phyloP scores from a whole-genome alignment of 2,329 filamentous ascomycete species.

The Polychaeton citri region DNA sequence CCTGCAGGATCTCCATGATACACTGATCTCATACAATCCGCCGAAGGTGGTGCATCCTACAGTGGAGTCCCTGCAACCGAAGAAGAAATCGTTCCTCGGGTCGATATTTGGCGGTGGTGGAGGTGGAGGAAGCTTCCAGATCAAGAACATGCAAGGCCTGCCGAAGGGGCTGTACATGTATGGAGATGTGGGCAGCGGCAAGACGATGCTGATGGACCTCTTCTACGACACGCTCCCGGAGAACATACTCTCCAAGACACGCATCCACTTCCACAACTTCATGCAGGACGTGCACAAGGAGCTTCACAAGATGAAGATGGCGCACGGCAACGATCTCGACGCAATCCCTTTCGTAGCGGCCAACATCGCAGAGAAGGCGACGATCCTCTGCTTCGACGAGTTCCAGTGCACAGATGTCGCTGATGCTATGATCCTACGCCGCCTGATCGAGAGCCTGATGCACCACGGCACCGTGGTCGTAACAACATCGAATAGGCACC shows the following conservation, averaged over 20 bases:
- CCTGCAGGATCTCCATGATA: slow-evolving; percentile 78
- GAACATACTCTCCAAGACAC: slow-evolving; percentile 67
- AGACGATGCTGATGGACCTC: slow-evolving; percentile 99
- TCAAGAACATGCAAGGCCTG: slow-evolving; percentile 25
- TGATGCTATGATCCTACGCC: slow-evolving; percentile 90
- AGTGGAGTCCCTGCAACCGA: slow-evolving; percentile 51
- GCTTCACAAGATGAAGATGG: slow-evolving; percentile 79
- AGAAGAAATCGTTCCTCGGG: slow-evolving; percentile 40
- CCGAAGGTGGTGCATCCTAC: slow-evolving; percentile 64
- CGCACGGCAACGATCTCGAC: slow-evolving; percentile 79
- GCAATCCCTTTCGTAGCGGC: slow-evolving; percentile 84
- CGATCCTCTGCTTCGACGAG: slow-evolving; percentile 93
- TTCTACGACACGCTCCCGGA: slow-evolving; percentile 85
- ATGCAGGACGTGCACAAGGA: slow-evolving; percentile 96
- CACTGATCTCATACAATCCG: slow-evolving; percentile 59
- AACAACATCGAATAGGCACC: slow-evolving; percentile 93
- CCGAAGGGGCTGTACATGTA: slow-evolving; percentile 89
- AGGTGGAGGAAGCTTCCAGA: background rate
- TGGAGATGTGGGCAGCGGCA: slow-evolving; percentile 91
- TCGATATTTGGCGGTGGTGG: slow-evolving; percentile 44
- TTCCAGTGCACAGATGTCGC: slow-evolving; percentile 98
- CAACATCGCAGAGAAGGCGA: slow-evolving; percentile 74
- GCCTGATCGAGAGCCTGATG: slow-evolving; percentile 82
- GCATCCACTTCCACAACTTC: slow-evolving; percentile 98
- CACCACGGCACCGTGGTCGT: slow-evolving; percentile 92